phyloP scores from a whole-genome alignment of 225 moss, liverwort and hornwort species.

The Polytrichum commune region DNA sequence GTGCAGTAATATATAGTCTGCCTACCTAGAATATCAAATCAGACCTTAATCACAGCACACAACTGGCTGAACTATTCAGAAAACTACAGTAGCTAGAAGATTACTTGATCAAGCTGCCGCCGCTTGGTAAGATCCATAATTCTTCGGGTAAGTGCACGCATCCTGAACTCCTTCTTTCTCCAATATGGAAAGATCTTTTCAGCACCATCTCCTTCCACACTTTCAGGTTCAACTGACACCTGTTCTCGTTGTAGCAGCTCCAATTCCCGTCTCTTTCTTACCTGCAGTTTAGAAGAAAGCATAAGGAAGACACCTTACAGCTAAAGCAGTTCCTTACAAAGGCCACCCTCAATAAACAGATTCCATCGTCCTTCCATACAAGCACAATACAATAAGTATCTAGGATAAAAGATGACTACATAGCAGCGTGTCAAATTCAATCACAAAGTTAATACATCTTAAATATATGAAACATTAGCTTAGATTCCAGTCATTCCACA shows the following conservation, averaged over 20 bases:
- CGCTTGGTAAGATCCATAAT: slow-evolving; percentile 76
- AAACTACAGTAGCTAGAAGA: slow-evolving; percentile 15
- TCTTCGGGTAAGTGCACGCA: slow-evolving; percentile 69
- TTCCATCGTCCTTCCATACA: no score
- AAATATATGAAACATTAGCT: no score
- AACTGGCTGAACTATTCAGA: neutral
- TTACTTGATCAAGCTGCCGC: slow-evolving; percentile 72
- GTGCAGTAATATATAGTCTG: neutral
- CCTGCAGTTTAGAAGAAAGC: slow-evolving; percentile 37
- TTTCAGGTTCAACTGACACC: slow-evolving; percentile 30
- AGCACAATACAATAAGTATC: no score
- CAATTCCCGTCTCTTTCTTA: slow-evolving; percentile 75
- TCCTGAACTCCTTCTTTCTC: slow-evolving; percentile 82
- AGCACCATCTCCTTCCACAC: slow-evolving; percentile 27
- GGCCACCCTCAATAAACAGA: no score
- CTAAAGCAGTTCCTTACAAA: no score
- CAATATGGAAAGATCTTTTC: slow-evolving; percentile 83
- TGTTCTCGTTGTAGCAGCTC: slow-evolving; percentile 67
- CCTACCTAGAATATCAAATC: neutral
- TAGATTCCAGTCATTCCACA: no score
- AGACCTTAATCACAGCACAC: neutral
- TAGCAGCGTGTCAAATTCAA: no score
- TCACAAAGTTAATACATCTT: no score
- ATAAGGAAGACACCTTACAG: no score
- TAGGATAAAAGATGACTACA: neutral